Conservation (phyloP, 805 yeast genomes). For the Isabelozyma rhagii region DNA sequence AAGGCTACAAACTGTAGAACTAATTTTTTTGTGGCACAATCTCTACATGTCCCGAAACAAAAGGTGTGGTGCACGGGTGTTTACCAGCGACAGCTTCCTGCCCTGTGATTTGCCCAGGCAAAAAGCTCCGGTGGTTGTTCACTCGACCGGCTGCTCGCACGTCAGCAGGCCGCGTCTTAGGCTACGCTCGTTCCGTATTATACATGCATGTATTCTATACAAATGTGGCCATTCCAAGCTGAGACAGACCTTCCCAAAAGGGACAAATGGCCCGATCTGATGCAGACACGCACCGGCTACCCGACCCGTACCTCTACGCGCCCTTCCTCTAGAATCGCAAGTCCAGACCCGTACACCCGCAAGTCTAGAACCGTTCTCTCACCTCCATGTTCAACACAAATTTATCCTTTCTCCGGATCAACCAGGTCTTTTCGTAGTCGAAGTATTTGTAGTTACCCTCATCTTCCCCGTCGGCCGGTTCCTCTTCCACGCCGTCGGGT, state of each 20-base stretch:
- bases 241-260: neutral
- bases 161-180: neutral
- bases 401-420: constrained; percentile 41
- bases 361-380: constrained; percentile 20
- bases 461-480: constrained; percentile 9
- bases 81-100: too few relatives aligned
- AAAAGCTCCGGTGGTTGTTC: too few relatives aligned
- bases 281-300: neutral
- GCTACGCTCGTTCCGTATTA: neutral
- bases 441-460: constrained; percentile 65
- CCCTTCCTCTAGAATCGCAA: neutral
- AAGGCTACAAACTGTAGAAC: too few relatives aligned
- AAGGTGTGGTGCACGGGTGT: too few relatives aligned
- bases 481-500: neutral
- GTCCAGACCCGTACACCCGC: too few relatives aligned
- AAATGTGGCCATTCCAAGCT: neutral
- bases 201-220: neutral
- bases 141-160: too few relatives aligned
- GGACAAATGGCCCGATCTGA: neutral
- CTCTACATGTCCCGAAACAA: too few relatives aligned
- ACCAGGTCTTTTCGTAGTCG: constrained; percentile 68
- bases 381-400: constrained; percentile 29
- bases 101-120: too few relatives aligned
- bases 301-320: neutral
- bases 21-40: too few relatives aligned